These are phyloP conservation scores for Nemania sp. DNA, from an alignment of 2,329 filamentous ascomycete genomes.

Conservation along the genomic window DNA sequence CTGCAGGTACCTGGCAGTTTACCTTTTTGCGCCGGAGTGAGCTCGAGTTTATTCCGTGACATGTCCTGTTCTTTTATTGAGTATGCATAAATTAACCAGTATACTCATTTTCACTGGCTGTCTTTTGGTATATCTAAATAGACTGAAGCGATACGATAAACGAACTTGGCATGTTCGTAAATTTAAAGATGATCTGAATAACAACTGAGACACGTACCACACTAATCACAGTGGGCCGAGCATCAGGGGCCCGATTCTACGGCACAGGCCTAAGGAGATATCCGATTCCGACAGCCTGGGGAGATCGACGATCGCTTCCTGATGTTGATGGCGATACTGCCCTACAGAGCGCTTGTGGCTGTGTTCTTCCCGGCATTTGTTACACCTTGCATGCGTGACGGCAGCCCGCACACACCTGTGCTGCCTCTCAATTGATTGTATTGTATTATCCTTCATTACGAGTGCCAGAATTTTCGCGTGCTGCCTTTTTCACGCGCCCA, in stretches of 20 bases:
- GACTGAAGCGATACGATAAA: too few species aligned
- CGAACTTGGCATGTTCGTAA: too few species aligned
- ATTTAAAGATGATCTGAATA: too few species aligned
- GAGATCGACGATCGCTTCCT: conserved; percentile 26
- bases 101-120: too few species aligned
- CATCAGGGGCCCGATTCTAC: conserved; percentile 9
- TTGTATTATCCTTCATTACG: too few species aligned
- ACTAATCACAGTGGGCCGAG: conserved; percentile 11
- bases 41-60: conserved; percentile 7
- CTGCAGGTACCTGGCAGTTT: conserved; percentile 7
- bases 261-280: conserved; percentile 20
- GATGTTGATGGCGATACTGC: conserved; percentile 6
- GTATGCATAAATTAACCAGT: too few species aligned
- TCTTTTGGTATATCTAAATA: too few species aligned
- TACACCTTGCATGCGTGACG: background rate
- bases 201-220: too few species aligned
- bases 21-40: conserved; percentile 1
- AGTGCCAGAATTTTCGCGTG: too few species aligned
- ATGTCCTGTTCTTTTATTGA: conserved; percentile 9
- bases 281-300: conserved; percentile 28
- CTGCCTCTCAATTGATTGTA: background rate
- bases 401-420: background rate
- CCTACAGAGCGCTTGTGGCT: conserved; percentile 7
- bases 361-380: conserved; percentile 8
- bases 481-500: too few species aligned